Percentiles rank a stretch among this genome's conserved stretches.
phyloP scores from a whole-genome alignment of 495 filamentous ascomycete genomes.

The Aspergillus ostianus region DNA sequence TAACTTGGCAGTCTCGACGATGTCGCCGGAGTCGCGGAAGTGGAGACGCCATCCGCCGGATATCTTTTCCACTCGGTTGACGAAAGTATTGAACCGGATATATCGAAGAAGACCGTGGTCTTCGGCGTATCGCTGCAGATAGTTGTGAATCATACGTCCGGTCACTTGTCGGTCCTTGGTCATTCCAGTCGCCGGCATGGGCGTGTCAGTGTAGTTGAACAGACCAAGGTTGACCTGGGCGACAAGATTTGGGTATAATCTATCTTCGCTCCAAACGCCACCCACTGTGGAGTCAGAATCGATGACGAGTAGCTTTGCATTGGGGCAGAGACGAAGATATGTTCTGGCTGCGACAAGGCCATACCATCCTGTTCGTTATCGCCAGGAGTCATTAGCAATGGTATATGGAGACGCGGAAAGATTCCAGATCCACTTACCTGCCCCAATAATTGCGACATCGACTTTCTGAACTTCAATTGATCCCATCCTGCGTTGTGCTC shows the following conservation, averaged over 20 bases:
- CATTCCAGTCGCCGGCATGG: constrained; percentile 12
- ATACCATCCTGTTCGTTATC: constrained; percentile 17
- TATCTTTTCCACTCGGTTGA: not conserved
- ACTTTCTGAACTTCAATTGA: no score
- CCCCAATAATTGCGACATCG: not conserved
- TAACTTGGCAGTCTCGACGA: not conserved
- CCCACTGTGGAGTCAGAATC: constrained; percentile 48
- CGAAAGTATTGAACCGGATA: constrained; percentile 1
- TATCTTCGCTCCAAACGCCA: constrained; percentile 56
- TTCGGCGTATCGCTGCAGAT: not conserved
- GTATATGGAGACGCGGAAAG: no score
- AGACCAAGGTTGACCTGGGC: constrained; percentile 18
- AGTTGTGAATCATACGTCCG: not conserved
- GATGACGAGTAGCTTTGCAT: constrained; percentile 31
- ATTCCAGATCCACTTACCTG: not conserved
- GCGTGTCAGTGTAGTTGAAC: constrained; percentile 21
- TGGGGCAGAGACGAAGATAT: constrained; percentile 49
- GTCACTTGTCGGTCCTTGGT: not conserved
- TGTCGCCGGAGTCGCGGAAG: not conserved
- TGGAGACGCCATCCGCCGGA: not conserved
- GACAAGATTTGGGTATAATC: constrained; percentile 48
- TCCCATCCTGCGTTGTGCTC: not conserved
- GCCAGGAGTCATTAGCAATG: no score
- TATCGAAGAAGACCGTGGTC: not conserved
- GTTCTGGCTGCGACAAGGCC: constrained; percentile 56